These are phyloP conservation scores for Colletotrichum gloeosporioides DNA, from an alignment of 2,329 filamentous ascomycete genomes.

Conservation along the genomic window DNA sequence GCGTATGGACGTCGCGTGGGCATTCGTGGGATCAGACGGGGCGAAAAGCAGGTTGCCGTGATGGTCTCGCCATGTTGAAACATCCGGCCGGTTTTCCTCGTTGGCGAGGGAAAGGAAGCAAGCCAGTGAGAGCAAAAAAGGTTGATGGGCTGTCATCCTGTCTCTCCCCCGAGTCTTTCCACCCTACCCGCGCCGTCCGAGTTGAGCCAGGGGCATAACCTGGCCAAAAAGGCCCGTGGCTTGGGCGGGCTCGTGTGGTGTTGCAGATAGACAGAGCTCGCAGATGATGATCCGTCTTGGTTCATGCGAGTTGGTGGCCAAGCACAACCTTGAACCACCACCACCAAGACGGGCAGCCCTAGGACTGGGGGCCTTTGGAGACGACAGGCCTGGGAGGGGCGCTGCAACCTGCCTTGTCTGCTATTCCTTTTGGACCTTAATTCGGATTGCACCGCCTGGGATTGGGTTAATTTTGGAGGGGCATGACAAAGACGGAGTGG, in stretches of 20 bases:
- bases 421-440: neutral
- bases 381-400: neutral
- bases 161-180: neutral
- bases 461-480: constrained; percentile 1
- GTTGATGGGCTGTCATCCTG: neutral
- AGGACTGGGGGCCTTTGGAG: neutral
- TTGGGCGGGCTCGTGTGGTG: constrained; percentile 3
- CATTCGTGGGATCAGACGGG: neutral
- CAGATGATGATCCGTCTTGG: constrained; percentile 11
- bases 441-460: neutral
- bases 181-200: neutral
- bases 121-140: neutral
- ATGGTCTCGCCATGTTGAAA: neutral
- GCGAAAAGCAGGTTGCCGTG: neutral
- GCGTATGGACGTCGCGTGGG: neutral
- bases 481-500: constrained; percentile 8
- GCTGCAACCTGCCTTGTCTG: neutral
- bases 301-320: constrained; percentile 9
- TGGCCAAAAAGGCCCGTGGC: neutral
- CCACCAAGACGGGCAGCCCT: neutral
- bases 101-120: neutral
- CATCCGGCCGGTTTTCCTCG: neutral
- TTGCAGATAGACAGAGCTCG: constrained; percentile 13
- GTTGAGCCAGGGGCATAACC: neutral
- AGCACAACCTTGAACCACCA: neutral